Evolutionary conservation across 2,329 filamentous ascomycete species (phyloP).

Genomic region (Xylaria sp.): DNA sequence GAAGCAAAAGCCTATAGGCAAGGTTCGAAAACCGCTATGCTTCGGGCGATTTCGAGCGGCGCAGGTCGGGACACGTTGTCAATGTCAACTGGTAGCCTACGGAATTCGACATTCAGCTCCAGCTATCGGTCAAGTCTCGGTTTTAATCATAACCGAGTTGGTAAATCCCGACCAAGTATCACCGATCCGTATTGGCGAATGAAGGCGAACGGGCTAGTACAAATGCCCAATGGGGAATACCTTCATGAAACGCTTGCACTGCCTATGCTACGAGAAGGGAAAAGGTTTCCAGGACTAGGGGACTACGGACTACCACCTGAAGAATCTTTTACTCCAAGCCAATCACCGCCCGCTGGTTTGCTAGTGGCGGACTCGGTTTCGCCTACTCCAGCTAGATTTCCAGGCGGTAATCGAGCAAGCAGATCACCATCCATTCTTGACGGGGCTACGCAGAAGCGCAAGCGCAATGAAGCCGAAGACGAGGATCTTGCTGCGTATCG

Average conservation of each 20-base stretch:
- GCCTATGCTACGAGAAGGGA: slow-evolving; percentile 51
- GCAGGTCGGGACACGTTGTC: slow-evolving; percentile 37
- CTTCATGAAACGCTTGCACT: slow-evolving; percentile 57
- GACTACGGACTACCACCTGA: slow-evolving; percentile 43
- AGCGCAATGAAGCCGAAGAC: slow-evolving; percentile 32
- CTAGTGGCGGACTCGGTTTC: slow-evolving; percentile 4
- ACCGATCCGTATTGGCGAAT: slow-evolving; percentile 47
- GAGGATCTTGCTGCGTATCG: slow-evolving; percentile 33
- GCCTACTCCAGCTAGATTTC: neutral
- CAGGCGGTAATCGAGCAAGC: slow-evolving; percentile 22
- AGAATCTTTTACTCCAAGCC: slow-evolving; percentile 28
- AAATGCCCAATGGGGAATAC: slow-evolving; percentile 59
- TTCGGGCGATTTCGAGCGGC: slow-evolving; percentile 36
- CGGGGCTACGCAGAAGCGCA: slow-evolving; percentile 34
- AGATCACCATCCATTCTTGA: slow-evolving; percentile 31
- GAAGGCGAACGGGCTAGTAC: slow-evolving; percentile 49
- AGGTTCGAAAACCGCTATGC: slow-evolving; percentile 41
- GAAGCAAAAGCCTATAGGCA: slow-evolving; percentile 35
- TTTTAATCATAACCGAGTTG: slow-evolving; percentile 41
- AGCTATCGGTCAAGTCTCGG: slow-evolving; percentile 43
- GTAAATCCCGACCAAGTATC: slow-evolving; percentile 38
- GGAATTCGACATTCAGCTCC: slow-evolving; percentile 43
- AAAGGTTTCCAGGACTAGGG: slow-evolving; percentile 47
- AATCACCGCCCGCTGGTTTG: slow-evolving; percentile 25
- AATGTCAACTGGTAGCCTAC: slow-evolving; percentile 40